Base-by-base conservation (phyloP, 371 early-diverging fungal genomes). In the Lichtheimia hyalospora region DNA sequence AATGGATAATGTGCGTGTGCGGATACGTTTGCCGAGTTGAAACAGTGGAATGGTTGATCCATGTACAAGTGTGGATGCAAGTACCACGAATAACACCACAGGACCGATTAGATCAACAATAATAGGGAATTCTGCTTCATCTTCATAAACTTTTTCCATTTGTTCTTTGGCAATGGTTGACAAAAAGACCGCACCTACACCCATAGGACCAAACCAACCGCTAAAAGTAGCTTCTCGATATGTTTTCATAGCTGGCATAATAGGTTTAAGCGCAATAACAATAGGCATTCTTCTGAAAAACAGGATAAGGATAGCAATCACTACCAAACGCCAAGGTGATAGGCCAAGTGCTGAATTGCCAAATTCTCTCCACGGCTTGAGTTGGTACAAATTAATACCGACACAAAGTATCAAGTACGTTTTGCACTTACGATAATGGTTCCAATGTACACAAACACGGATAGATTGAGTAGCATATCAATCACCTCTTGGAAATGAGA, bases 191-290 rank as follows among this genome's bases (percentile, higher is more conserved):
- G 98, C 97, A 16, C 90, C 87, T 3, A 86, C 85, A 42, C 81
- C 81, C 53, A 98, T 91, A 0, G 99, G 99, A 5, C 97, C 99
- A 68, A 96, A 98, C 94, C 95, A 97, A 0, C 99, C 99, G 18
- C 92, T 89, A 71, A 97, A 97, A 2, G 94, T 67, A 0, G 93
- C 94, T 69, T 97, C 96, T 25, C 88, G 83, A 54, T 77, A 85
- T 0, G 78, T 91, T 27, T 82, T 76, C 42, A 97, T 64, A 1
- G 91, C 88, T 0, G 92, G 91, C 52, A 96, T 89, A 2, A 81
- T 68, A 7, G 77, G 77, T 43, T 89, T 84, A 24, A 92, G 62
- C 0, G 82, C 62, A 39, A 94, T 46, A 2, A 97, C 74, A 48
- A 87, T 78, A 0, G 98, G 95, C 4, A 96, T 67, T 10, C 99